Evolutionary conservation across 257 asterid genomes (phyloP).

Genomic region (Solanum phureja): DNA sequence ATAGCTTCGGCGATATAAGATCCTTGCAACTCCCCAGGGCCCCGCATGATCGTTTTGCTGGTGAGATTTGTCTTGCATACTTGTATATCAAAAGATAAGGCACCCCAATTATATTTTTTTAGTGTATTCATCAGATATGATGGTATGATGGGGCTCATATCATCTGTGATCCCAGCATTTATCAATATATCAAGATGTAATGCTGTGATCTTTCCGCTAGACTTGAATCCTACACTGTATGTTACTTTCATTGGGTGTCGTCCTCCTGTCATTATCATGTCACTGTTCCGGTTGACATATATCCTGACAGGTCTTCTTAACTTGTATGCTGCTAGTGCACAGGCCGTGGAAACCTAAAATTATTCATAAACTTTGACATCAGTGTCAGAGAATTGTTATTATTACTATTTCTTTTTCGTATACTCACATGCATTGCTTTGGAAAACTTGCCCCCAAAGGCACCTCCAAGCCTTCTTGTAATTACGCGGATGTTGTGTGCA

Average conservation of each 20-base stretch:
- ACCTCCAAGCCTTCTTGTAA: slow-evolving; percentile 39
- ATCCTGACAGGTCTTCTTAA: slow-evolving; percentile 56
- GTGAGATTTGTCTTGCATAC: slow-evolving; percentile 58
- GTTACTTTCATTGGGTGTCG: slow-evolving; percentile 75
- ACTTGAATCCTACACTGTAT: slow-evolving; percentile 55
- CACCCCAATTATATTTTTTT: slow-evolving; percentile 66
- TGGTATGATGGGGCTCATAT: slow-evolving; percentile 49
- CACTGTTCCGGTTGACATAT: slow-evolving; percentile 53
- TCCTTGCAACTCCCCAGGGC: slow-evolving; percentile 68
- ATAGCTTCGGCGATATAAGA: slow-evolving; percentile 65
- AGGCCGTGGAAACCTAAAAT: slow-evolving; percentile 56
- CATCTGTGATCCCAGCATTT: slow-evolving; percentile 48
- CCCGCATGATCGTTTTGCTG: slow-evolving; percentile 70
- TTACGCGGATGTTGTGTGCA: neutral
- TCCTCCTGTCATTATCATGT: slow-evolving; percentile 68
- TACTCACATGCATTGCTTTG: slow-evolving; percentile 48
- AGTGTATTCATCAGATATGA: slow-evolving; percentile 15
- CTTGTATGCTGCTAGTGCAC: slow-evolving; percentile 76
- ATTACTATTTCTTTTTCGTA: neutral
- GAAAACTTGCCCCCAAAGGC: slow-evolving; percentile 74
- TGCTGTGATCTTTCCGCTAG: slow-evolving; percentile 65
- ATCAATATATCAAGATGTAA: slow-evolving; percentile 50
- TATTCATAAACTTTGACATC: neutral
- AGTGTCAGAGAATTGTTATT: neutral
- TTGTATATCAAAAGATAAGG: slow-evolving; percentile 50